Evolutionary conservation across 495 filamentous ascomycete genomes (phyloP).

Genomic region (Cladorrhinum samala): DNA sequence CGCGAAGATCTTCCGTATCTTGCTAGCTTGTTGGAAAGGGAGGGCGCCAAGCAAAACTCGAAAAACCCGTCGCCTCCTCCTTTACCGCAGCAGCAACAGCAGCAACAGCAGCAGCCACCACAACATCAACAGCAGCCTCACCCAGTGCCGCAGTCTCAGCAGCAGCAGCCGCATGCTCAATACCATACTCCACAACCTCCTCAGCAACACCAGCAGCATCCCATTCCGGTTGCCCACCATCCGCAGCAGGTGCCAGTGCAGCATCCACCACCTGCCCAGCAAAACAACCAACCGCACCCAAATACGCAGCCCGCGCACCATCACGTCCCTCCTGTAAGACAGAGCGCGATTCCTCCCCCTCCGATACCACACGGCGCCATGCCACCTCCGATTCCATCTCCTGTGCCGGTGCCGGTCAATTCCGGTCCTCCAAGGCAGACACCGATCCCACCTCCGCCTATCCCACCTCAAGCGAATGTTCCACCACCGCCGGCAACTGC

Average conservation of each 20-base stretch:
- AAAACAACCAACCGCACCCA: background rate
- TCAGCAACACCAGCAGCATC: conserved; percentile 9
- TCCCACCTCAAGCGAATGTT: conserved; percentile 15
- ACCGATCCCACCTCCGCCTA: conserved; percentile 28
- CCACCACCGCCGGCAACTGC: background rate
- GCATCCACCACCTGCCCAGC: conserved; percentile 4
- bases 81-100: background rate
- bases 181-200: background rate
- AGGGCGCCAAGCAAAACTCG: conserved; percentile 14
- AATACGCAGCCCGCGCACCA: conserved; percentile 7
- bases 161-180: conserved; percentile 8
- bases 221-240: conserved; percentile 13
- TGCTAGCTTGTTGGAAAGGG: conserved; percentile 39
- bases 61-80: background rate
- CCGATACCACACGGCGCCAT: conserved; percentile 17
- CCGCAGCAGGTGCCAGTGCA: conserved; percentile 3
- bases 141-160: conserved; percentile 5
- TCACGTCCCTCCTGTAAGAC: conserved; percentile 12
- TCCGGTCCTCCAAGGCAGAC: conserved; percentile 22
- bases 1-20: conserved; percentile 44
- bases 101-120: conserved; percentile 8
- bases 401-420: background rate
- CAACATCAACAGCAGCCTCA: conserved; percentile 5
- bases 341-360: conserved; percentile 26
- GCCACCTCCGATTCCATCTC: background rate